phyloP scores from a whole-genome alignment of 768 basidiomycete genomes.

The Rhizopogon vinicolor region DNA sequence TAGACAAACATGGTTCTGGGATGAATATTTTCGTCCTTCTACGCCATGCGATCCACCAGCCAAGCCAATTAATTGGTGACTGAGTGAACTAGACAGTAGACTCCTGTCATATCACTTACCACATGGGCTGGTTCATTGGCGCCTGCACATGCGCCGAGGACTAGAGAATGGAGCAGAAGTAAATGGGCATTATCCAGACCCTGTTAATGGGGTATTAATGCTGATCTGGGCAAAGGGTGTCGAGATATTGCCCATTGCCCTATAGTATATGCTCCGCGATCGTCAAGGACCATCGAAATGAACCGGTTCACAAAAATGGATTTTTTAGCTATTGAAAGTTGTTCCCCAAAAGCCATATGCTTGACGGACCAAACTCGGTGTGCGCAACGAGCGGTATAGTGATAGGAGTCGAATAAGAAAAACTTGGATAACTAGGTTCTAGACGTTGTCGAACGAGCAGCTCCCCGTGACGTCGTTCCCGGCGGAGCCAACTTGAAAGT shows the following conservation, averaged over 20 bases:
- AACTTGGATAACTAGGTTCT: no score
- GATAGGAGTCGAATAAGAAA: not conserved
- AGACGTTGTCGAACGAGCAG: no score
- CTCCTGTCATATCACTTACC: not conserved
- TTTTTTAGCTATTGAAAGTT: no score
- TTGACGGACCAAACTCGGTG: not conserved
- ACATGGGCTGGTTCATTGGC: not conserved
- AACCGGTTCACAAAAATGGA: no score
- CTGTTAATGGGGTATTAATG: not conserved
- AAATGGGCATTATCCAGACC: not conserved
- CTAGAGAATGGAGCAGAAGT: conserved; percentile 1
- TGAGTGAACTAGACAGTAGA: not conserved
- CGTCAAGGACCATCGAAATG: not conserved
- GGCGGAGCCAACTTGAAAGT: no score
- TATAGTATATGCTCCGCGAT: not conserved
- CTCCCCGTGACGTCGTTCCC: no score
- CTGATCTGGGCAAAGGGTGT: not conserved
- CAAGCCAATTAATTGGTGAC: not conserved
- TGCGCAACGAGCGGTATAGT: not conserved
- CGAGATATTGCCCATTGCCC: no score
- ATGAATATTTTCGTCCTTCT: not conserved
- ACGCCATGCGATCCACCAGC: not conserved
- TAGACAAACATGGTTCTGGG: not conserved
- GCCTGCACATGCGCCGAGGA: not conserved
- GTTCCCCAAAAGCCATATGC: no score